phyloP scores from a whole-genome alignment of 1,284 basidiomycete genomes.

The Kwoniella shivajii region DNA sequence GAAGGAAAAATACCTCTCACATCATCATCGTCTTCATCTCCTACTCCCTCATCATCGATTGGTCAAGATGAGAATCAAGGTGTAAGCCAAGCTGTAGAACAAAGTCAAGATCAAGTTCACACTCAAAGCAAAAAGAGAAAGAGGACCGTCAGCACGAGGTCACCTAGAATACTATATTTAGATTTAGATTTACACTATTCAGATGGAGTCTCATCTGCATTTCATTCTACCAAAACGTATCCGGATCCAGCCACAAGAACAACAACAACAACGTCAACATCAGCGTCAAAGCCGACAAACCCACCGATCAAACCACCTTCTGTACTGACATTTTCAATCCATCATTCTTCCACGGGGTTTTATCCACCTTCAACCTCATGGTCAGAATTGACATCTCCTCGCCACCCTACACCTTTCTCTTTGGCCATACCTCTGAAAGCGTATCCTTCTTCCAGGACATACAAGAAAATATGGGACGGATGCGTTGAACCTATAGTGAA shows the following conservation, averaged over 20 bases:
- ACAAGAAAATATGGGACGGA: slow-evolving; percentile 64
- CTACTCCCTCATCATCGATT: too few relatives aligned
- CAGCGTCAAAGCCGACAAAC: slow-evolving; percentile 17
- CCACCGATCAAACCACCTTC: slow-evolving; percentile 54
- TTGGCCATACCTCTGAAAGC: slow-evolving; percentile 71
- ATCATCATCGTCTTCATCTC: too few relatives aligned
- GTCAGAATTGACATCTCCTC: slow-evolving; percentile 58
- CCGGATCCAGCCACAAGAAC: slow-evolving; percentile 11
- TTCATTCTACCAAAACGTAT: slow-evolving; percentile 54
- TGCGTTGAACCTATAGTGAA: slow-evolving; percentile 64
- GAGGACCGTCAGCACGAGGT: too few relatives aligned
- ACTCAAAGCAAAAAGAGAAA: too few relatives aligned
- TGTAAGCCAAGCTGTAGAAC: background rate
- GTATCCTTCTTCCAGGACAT: slow-evolving; percentile 67
- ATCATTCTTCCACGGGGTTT: slow-evolving; percentile 78
- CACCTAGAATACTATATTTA: slow-evolving; percentile 79
- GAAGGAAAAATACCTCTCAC: slow-evolving; percentile 22
- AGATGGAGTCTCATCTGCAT: slow-evolving; percentile 82
- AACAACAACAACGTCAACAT: background rate
- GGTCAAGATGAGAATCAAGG: background rate
- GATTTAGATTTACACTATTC: slow-evolving; percentile 86
- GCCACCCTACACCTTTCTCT: slow-evolving; percentile 68
- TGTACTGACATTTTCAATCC: slow-evolving; percentile 79
- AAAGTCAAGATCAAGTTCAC: slow-evolving; percentile 17
- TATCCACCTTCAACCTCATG: slow-evolving; percentile 67